phyloP scores from a whole-genome alignment of 257 asterid genomes.

The Primulina huaijiensis region DNA sequence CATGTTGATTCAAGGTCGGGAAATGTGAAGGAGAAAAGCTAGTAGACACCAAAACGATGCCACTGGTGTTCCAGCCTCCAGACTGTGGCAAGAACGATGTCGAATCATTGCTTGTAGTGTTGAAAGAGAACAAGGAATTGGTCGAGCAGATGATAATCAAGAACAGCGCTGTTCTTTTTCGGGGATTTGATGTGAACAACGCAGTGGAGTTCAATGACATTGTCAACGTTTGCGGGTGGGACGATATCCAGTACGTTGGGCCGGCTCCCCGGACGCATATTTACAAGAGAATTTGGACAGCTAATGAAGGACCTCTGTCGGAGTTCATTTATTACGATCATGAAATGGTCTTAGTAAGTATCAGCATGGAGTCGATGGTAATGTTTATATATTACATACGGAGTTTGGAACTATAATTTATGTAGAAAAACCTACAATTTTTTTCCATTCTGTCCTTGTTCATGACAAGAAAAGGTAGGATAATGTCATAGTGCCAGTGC shows the following conservation, averaged over 20 bases:
- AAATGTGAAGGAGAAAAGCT: slow-evolving; percentile 78
- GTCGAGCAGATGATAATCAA: slow-evolving; percentile 64
- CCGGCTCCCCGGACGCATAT: slow-evolving; percentile 85
- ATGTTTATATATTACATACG: too few species aligned
- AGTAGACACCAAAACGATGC: slow-evolving; percentile 67
- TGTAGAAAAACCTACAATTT: too few species aligned
- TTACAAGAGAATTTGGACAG: slow-evolving; percentile 75
- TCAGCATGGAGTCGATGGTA: neutral
- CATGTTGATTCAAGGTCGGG: slow-evolving; percentile 81
- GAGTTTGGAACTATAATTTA: neutral
- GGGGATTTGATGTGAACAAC: slow-evolving; percentile 60
- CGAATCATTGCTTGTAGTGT: slow-evolving; percentile 35
- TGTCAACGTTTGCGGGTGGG: slow-evolving; percentile 67
- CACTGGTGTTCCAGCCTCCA: slow-evolving; percentile 56
- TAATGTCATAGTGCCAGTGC: neutral
- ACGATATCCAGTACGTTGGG: slow-evolving; percentile 76
- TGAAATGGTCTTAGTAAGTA: slow-evolving; percentile 76
- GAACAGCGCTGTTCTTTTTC: slow-evolving; percentile 65
- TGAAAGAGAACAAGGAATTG: slow-evolving; percentile 64
- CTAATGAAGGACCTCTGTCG: slow-evolving; percentile 81
- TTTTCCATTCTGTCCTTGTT: too few species aligned
- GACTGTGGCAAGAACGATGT: slow-evolving; percentile 28
- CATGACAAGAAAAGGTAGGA: neutral
- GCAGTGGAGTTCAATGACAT: slow-evolving; percentile 71
- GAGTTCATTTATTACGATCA: slow-evolving; percentile 81